A percentile compares a stretch with the other conserved stretches of the same genome.
These are phyloP conservation scores for Handroanthus guayacan DNA, from an alignment of 257 asterid species.

Conservation along the genomic window DNA sequence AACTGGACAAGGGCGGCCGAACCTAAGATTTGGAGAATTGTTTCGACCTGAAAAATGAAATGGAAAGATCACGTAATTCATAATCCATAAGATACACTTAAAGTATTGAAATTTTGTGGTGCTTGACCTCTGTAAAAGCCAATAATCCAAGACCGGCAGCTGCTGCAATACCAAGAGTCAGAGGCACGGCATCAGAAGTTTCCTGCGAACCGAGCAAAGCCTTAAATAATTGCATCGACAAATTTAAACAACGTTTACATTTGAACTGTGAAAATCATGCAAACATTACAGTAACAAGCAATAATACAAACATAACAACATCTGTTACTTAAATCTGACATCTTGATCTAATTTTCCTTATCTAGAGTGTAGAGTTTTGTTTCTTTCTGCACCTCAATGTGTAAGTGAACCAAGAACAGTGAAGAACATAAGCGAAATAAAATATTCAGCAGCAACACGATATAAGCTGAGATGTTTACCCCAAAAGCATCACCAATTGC, in stretches of 20 bases:
- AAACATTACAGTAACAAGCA: neutral
- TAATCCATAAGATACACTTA: neutral
- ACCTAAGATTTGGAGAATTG: conserved; percentile 79
- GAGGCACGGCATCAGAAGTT: conserved; percentile 54
- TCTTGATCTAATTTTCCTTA: too few species aligned
- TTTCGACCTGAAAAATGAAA: conserved; percentile 63
- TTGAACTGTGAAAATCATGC: neutral
- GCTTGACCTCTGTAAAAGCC: conserved; percentile 81
- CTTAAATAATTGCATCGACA: conserved; percentile 9
- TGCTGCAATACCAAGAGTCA: conserved; percentile 69
- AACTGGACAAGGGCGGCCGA: conserved; percentile 84
- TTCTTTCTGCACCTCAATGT: too few species aligned
- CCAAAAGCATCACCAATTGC: conserved; percentile 26
- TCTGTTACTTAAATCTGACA: too few species aligned
- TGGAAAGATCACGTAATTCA: conserved; percentile 24
- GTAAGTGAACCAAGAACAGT: too few species aligned
- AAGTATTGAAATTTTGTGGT: neutral
- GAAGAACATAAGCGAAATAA: too few species aligned
- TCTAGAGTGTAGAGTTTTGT: too few species aligned
- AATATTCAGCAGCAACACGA: neutral
- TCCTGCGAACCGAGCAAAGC: conserved; percentile 52
- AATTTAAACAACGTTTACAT: neutral
- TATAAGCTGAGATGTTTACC: conserved; percentile 26
- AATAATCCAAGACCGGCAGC: conserved; percentile 80
- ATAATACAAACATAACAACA: neutral